These are phyloP conservation scores for Macrophomina pseudophaseolina DNA, from an alignment of 2,329 filamentous ascomycete genomes.

Conservation along the genomic window DNA sequence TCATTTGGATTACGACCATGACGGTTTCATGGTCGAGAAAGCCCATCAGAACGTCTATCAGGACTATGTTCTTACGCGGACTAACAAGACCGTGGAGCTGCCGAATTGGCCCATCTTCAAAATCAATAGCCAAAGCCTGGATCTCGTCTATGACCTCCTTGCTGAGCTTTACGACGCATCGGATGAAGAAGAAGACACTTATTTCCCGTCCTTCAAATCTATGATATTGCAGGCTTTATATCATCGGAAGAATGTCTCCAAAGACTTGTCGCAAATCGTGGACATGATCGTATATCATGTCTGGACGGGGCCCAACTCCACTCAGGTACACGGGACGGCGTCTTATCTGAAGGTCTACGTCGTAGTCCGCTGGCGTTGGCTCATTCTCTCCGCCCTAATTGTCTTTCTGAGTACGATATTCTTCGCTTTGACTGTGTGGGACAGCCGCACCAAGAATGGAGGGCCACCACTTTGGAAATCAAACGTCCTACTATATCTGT, in stretches of 20 bases:
- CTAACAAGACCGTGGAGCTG: neutral
- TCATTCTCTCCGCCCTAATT: neutral
- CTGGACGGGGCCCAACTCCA: neutral
- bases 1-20: neutral
- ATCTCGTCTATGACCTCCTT: neutral
- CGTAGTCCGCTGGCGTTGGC: conserved; percentile 15
- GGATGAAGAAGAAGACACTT: neutral
- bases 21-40: neutral
- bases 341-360: neutral
- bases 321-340: neutral
- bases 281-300: neutral
- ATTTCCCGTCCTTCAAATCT: neutral
- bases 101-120: neutral
- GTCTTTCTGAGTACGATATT: conserved; percentile 5
- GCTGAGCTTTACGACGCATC: neutral
- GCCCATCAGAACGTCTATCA: neutral
- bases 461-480: conserved; percentile 13
- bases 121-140: neutral
- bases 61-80: neutral
- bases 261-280: neutral
- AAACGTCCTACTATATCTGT: neutral
- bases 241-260: neutral
- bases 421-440: neutral
- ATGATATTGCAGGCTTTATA: neutral
- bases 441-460: neutral